These are phyloP conservation scores for Ceratobasidium sp. DNA, from an alignment of 1,284 basidiomycete genomes.

Conservation along the genomic window DNA sequence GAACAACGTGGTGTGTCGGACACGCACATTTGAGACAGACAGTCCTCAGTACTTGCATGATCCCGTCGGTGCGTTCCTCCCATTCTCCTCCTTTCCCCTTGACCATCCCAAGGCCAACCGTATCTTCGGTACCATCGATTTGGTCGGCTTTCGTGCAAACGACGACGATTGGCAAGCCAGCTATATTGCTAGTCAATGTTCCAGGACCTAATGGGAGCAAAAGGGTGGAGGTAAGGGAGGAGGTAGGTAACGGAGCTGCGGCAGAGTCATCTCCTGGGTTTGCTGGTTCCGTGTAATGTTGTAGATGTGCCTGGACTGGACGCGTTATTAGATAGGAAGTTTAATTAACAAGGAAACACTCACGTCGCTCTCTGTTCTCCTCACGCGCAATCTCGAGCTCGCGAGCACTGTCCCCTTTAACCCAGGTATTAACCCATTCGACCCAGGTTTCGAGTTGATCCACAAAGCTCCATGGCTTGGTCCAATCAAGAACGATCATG, in stretches of 20 bases:
- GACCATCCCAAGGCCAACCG: conserved; percentile 80
- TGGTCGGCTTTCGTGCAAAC: conserved; percentile 93
- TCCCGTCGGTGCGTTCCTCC: conserved; percentile 95
- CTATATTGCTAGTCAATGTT: conserved; percentile 82
- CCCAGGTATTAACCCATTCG: conserved; percentile 85
- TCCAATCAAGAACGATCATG: conserved; percentile 95
- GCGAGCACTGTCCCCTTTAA: conserved; percentile 73
- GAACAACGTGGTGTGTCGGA: conserved; percentile 3
- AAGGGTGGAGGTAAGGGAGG: conserved; percentile 69
- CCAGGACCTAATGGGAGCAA: conserved; percentile 80
- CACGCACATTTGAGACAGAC: conserved; percentile 91
- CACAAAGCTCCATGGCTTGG: conserved; percentile 90
- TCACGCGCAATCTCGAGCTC: conserved; percentile 78
- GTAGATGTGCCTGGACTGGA: conserved; percentile 87
- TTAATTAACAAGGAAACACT: conserved; percentile 57
- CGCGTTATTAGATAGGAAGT: not conserved
- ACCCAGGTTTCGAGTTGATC: conserved; percentile 92
- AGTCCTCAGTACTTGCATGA: conserved; percentile 94
- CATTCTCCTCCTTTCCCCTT: conserved; percentile 89
- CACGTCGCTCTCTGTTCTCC: conserved; percentile 86
- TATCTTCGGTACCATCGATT: conserved; percentile 83
- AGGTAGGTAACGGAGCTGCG: conserved; percentile 65
- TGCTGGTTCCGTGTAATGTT: conserved; percentile 88
- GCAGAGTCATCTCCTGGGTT: conserved; percentile 59
- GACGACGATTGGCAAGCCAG: conserved; percentile 90